Conservation (phyloP, 2,329 filamentous ascomycete genomes). For the Trichoderma sp. region DNA sequence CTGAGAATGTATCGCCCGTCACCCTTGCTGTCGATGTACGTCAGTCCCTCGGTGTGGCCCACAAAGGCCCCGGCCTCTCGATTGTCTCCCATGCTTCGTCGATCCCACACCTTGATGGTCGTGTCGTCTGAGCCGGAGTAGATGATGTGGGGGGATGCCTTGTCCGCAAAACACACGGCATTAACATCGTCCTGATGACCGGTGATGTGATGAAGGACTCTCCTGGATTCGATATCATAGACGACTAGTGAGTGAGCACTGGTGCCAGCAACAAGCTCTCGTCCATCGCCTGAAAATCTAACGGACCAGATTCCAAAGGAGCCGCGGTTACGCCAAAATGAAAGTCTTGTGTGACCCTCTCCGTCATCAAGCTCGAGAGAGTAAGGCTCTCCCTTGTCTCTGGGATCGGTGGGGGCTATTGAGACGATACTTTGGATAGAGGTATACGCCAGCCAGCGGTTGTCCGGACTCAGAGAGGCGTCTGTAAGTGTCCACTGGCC, state of each 20-base stretch:
- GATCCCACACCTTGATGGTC: constrained; percentile 94
- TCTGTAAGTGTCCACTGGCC: constrained; percentile 97
- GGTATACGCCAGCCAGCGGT: constrained; percentile 86
- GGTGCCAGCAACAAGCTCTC: constrained; percentile 87
- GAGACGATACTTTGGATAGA: constrained; percentile 84
- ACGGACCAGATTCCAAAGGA: constrained; percentile 79
- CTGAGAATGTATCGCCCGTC: constrained; percentile 81
- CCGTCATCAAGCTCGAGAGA: constrained; percentile 63
- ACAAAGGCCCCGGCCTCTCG: constrained; percentile 67
- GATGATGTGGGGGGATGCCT: constrained; percentile 83
- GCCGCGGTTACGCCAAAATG: constrained; percentile 31
- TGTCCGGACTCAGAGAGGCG: constrained; percentile 86
- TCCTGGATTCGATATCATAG: constrained; percentile 83
- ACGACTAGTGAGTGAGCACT: constrained; percentile 77
- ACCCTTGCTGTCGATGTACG: constrained; percentile 68
- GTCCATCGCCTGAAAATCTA: constrained; percentile 86
- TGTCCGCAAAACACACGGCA: constrained; percentile 92
- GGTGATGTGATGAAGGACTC: constrained; percentile 68
- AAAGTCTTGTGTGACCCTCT: constrained; percentile 13
- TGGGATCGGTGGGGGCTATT: constrained; percentile 81
- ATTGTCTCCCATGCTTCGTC: constrained; percentile 83
- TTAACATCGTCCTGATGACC: constrained; percentile 91
- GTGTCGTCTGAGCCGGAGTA: constrained; percentile 96
- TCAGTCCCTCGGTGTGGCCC: constrained; percentile 64
- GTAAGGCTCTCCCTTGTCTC: constrained; percentile 75